A percentile compares a stretch with the other conserved stretches of the same genome.
Conservation (phyloP, 73 alveolate species). For the Tetrahymena elliotti region DNA sequence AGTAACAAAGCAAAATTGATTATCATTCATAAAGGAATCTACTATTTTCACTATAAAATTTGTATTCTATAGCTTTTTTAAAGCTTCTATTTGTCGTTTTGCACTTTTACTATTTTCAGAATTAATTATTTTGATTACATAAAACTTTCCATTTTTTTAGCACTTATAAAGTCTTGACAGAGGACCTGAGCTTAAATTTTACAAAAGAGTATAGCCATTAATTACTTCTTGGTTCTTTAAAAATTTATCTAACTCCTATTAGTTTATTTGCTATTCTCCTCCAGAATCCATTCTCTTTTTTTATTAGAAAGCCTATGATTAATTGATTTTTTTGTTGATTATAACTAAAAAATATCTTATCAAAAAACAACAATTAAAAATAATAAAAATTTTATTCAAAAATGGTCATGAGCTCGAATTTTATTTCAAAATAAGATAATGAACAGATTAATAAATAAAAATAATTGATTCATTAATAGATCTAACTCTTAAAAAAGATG, state of each 20-base stretch:
- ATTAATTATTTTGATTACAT: background rate
- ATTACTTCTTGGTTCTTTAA: background rate
- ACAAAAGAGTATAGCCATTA: background rate
- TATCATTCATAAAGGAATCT: background rate
- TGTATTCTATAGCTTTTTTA: background rate
- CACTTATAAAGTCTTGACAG: background rate
- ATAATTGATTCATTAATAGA: no score
- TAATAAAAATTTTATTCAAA: no score
- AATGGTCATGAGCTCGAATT: no score
- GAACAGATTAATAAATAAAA: no score
- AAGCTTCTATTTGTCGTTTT: background rate
- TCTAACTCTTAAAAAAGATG: no score
- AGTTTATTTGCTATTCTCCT: background rate
- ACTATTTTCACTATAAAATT: background rate
- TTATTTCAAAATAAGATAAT: no score
- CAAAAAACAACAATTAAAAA: no score
- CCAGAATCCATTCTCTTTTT: background rate
- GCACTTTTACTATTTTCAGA: background rate
- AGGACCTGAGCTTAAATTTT: background rate
- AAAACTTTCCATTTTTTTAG: background rate
- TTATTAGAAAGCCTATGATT: background rate
- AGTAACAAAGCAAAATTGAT: background rate
- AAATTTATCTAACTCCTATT: background rate
- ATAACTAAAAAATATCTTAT: background rate
- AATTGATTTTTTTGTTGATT: background rate